A percentile compares a stretch with the other conserved stretches of the same genome.
These are phyloP conservation scores for Alectoria sarmentosa DNA, from an alignment of 495 filamentous ascomycete species.

Conservation along the genomic window DNA sequence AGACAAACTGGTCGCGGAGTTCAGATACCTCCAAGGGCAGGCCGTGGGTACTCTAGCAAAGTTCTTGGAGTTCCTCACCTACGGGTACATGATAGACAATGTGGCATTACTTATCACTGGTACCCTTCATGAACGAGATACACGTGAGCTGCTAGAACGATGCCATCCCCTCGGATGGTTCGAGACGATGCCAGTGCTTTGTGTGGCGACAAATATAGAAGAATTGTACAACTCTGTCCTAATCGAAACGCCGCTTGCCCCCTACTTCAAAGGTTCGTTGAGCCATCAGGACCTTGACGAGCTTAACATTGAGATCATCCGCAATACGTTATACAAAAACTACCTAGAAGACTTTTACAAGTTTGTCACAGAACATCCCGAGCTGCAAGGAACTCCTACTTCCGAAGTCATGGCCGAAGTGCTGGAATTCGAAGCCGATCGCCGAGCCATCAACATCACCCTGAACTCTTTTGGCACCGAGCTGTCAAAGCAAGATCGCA, in stretches of 20 bases:
- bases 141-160: slow-evolving; percentile 86
- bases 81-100: slow-evolving; percentile 99
- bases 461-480: slow-evolving; percentile 98
- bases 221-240: slow-evolving; percentile 97
- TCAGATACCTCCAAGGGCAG: slow-evolving; percentile 90
- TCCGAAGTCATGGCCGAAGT: slow-evolving; percentile 92
- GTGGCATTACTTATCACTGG: slow-evolving; percentile 97
- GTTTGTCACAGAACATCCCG: slow-evolving; percentile 79
- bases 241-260: slow-evolving; percentile 90
- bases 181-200: slow-evolving; percentile 96
- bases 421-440: slow-evolving; percentile 92
- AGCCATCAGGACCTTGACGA: slow-evolving; percentile 96
- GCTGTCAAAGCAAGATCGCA: slow-evolving; percentile 84
- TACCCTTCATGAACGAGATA: slow-evolving; percentile 95
- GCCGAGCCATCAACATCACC: slow-evolving; percentile 97
- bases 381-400: slow-evolving; percentile 81
- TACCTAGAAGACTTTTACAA: slow-evolving; percentile 96
- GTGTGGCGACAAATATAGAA: slow-evolving; percentile 95
- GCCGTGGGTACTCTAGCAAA: slow-evolving; percentile 81
- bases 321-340: slow-evolving; percentile 98
- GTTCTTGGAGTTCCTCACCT: slow-evolving; percentile 96
- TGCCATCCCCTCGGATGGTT: slow-evolving; percentile 99
- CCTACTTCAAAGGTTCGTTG: slow-evolving; percentile 94
- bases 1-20: slow-evolving; percentile 96
- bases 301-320: slow-evolving; percentile 98